A percentile compares a stretch with the other conserved stretches of the same genome.
These are phyloP conservation scores for Nasturtium officinale DNA, from an alignment of 345 rosid genomes.

Conservation along the genomic window DNA sequence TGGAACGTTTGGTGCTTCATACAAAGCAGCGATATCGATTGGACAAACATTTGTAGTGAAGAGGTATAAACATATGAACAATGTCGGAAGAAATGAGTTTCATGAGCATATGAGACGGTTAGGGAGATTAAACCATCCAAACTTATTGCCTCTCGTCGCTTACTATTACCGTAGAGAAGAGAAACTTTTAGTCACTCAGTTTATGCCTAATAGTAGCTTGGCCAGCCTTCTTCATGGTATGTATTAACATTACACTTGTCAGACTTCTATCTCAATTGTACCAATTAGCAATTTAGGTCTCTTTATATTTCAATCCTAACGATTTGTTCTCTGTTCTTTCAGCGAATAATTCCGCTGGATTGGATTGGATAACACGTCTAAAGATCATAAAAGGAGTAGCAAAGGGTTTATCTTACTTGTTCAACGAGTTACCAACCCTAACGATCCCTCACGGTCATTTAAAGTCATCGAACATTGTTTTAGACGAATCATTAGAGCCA, in stretches of 20 bases:
- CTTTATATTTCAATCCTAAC: neutral
- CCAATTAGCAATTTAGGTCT: neutral
- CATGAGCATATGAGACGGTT: conserved; percentile 71
- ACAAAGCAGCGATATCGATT: conserved; percentile 54
- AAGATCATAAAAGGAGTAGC: conserved; percentile 65
- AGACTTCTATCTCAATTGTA: neutral
- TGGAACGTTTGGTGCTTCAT: conserved; percentile 78
- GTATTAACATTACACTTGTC: conserved; percentile 11
- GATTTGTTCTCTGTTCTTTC: neutral
- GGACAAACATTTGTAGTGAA: conserved; percentile 64
- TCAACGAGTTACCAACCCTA: conserved; percentile 55
- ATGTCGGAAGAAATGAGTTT: conserved; percentile 66
- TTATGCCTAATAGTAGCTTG: conserved; percentile 57
- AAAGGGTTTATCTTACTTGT: conserved; percentile 61
- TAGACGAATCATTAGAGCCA: conserved; percentile 56
- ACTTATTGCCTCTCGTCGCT: conserved; percentile 55
- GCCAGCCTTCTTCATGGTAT: conserved; percentile 72
- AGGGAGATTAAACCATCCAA: conserved; percentile 64
- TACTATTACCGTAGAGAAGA: conserved; percentile 74
- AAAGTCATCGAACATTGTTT: conserved; percentile 73
- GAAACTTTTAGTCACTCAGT: conserved; percentile 63
- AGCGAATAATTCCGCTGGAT: conserved; percentile 57
- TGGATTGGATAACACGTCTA: conserved; percentile 63
- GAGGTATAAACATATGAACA: conserved; percentile 78
- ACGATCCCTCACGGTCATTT: conserved; percentile 72